Conservation (phyloP, 345 rosid genomes). For the Moricandia moricandioides region DNA sequence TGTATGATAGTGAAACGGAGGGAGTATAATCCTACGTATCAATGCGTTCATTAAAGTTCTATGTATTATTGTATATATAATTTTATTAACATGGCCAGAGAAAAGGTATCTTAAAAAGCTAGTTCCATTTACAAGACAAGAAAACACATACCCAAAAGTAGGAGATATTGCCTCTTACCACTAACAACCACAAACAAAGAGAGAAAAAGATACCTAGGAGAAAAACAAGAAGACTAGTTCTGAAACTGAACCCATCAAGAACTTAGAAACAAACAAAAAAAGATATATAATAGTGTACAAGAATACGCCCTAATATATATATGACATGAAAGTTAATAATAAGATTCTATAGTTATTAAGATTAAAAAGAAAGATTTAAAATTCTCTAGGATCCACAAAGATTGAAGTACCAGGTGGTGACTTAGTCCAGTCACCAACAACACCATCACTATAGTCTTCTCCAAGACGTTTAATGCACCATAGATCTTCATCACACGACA, state of each 20-base stretch:
- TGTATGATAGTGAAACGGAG: too few species aligned
- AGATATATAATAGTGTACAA: neutral
- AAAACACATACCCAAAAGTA: constrained; percentile 39
- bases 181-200: constrained; percentile 25
- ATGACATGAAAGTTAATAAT: neutral
- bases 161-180: constrained; percentile 34
- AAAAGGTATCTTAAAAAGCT: constrained; percentile 36
- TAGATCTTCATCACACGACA: constrained; percentile 71
- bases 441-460: constrained; percentile 69
- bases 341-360: neutral
- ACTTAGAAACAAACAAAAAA: neutral
- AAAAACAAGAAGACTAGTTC: neutral
- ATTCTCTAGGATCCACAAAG: constrained; percentile 96
- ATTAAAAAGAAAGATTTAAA: constrained; percentile 30
- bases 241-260: constrained; percentile 4
- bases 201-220: neutral
- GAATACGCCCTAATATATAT: neutral
- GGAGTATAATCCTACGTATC: too few species aligned
- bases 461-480: constrained; percentile 95
- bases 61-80: neutral
- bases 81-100: constrained; percentile 6
- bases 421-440: constrained; percentile 89
- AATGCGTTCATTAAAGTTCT: constrained; percentile 1
- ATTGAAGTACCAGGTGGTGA: constrained; percentile 76
- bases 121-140: constrained; percentile 43